phyloP scores from a whole-genome alignment of 345 rosid genomes.

The Melaleuca quinquenervia region DNA sequence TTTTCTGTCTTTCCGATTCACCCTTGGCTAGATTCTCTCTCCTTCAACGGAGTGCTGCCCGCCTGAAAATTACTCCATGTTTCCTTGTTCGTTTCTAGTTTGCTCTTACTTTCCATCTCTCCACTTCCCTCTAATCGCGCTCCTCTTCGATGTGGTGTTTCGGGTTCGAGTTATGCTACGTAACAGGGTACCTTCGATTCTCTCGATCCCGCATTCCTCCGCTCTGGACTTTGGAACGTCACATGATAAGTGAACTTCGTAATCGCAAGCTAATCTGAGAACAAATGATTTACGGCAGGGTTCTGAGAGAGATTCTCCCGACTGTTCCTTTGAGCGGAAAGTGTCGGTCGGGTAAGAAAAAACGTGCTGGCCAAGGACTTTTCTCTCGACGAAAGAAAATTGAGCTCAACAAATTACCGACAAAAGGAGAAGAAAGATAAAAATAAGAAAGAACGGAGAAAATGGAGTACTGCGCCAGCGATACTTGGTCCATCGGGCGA shows the following conservation, averaged over 20 bases:
- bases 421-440: not conserved
- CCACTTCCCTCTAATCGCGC: too few relatives aligned
- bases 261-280: not conserved
- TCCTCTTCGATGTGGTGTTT: too few relatives aligned
- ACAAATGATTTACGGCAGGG: not conserved
- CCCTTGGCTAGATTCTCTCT: not conserved
- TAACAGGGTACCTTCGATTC: not conserved
- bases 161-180: too few relatives aligned
- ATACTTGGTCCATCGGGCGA: not conserved
- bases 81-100: not conserved
- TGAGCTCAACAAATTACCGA: not conserved
- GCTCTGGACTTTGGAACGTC: not conserved
- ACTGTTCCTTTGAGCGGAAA: not conserved
- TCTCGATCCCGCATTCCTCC: not conserved
- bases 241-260: not conserved
- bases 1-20: not conserved
- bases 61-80: not conserved
- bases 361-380: not conserved
- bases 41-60: not conserved
- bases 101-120: too few relatives aligned
- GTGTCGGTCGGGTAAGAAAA: not conserved
- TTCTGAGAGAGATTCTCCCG: not conserved
- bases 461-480: not conserved
- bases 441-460: not conserved
- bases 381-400: not conserved